Base-by-base conservation (phyloP, 495 filamentous ascomycete genomes). In the Xylaria bambusicola region DNA sequence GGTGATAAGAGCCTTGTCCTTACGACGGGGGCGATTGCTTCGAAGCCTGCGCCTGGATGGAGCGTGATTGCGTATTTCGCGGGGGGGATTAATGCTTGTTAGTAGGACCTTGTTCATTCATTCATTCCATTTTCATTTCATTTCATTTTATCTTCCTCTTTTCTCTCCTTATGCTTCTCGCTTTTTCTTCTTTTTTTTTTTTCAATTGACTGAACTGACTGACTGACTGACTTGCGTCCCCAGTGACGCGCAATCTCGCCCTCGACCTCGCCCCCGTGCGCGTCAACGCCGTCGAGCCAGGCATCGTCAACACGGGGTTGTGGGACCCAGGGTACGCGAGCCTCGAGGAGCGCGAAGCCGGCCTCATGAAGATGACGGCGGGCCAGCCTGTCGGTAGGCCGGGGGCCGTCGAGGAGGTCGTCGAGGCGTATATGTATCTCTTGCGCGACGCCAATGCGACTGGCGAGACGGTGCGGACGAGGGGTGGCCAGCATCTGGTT, bases 351-450 rank as follows among this genome's bases (percentile, higher is more conserved):
- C 61, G 74, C 23, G 60, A 75, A 17, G 67, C 71, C 48, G 42
- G 33, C 36, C 55, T 72, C 3, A 66, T 50, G 51, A 52, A 59
- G 36, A 63, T 61, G 54, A 66, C 13, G 1, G 26, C 3, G 21
- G 46, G 31, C 35, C 63, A 45, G 42, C 66, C 80, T 24, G 82
- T 78, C 3, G 78, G 78, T 7, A 65, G 70, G 58, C 61, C 82
- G 29, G 87, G 75, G 0, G 60, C 56, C 61, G 75, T 80, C 10
- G 80, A 82, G 64, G 85, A 88, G 69, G 75, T 84, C 3, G 86
- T 82, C 0, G 84, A 89, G 76, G 78, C 81, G 33, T 89, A 88
- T 74, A 38, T 88, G 41, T 88, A 82, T 67, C 68, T 81, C 7
- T 82, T 89, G 84, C 83, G 80, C 66, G 85, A 89, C 44, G 21